Percentiles rank a stretch among this genome's conserved stretches.
phyloP scores from a whole-genome alignment of 2,329 filamentous ascomycete genomes.

The Helotiales sp. region DNA sequence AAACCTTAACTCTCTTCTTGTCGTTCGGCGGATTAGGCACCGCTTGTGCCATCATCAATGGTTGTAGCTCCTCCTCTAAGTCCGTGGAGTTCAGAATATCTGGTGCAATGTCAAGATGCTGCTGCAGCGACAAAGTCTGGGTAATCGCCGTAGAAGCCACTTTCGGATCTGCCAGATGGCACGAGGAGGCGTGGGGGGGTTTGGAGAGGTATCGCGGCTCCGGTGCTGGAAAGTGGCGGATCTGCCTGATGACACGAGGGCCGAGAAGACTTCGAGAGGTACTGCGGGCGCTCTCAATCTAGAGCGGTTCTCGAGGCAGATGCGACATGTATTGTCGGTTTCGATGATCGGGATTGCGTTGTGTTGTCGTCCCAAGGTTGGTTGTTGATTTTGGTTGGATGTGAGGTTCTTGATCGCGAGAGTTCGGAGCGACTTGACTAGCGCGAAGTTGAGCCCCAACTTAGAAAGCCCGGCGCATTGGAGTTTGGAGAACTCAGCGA shows the following conservation, averaged over 20 bases:
- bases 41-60: slow-evolving; percentile 70
- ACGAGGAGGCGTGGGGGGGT: no score
- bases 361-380: background rate
- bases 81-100: slow-evolving; percentile 52
- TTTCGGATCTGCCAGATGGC: slow-evolving; percentile 22
- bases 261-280: background rate
- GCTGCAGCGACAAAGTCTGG: slow-evolving; percentile 52
- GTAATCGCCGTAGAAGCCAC: slow-evolving; percentile 31
- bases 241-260: slow-evolving; percentile 23
- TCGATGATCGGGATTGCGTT: background rate
- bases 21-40: slow-evolving; percentile 63
- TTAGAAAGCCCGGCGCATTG: no score
- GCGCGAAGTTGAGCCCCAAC: no score
- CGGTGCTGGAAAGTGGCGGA: no score
- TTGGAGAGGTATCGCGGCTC: no score
- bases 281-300: background rate
- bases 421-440: background rate
- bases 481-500: no score
- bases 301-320: background rate
- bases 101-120: slow-evolving; percentile 57
- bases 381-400: background rate
- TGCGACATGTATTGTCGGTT: background rate
- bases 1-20: slow-evolving; percentile 90
- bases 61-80: slow-evolving; percentile 56
- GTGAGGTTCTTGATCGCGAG: background rate